A percentile compares a stretch with the other conserved stretches of the same genome.
Conservation (phyloP, 192 early-diverging fungal species). For the Podila epigama region DNA sequence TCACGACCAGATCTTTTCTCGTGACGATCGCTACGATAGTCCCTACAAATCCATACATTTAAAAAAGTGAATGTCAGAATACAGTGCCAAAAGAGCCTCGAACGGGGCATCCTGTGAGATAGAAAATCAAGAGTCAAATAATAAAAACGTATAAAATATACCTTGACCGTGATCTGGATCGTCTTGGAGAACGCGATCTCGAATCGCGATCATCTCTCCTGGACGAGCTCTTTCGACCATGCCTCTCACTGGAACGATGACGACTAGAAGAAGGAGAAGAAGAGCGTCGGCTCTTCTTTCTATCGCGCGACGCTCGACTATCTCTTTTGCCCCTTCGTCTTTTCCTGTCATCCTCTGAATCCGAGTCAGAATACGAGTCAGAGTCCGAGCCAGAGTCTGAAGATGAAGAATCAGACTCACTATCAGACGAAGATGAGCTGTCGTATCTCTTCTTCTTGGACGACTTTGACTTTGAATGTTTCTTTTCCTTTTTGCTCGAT, state of each 20-base stretch:
- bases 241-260: background rate
- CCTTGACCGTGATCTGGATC: background rate
- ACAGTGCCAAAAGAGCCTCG: background rate
- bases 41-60: background rate
- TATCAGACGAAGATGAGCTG: background rate
- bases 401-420: background rate
- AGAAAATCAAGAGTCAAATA: background rate
- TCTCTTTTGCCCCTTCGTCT: background rate
- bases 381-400: background rate
- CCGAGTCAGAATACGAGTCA: background rate
- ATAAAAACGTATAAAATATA: background rate
- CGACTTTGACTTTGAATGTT: background rate
- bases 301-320: background rate
- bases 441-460: background rate
- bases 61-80: background rate
- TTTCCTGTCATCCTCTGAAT: background rate
- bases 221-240: constrained; percentile 1
- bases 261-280: background rate
- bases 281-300: background rate
- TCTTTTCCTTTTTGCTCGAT: background rate
- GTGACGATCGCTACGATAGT: background rate
- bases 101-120: background rate
- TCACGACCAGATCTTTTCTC: constrained; percentile 5
- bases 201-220: background rate
- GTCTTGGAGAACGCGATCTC: background rate